A percentile compares a stretch with the other conserved stretches of the same genome.
Conservation (phyloP, 768 basidiomycete species). For the Leccinum olivaceopallidum region DNA sequence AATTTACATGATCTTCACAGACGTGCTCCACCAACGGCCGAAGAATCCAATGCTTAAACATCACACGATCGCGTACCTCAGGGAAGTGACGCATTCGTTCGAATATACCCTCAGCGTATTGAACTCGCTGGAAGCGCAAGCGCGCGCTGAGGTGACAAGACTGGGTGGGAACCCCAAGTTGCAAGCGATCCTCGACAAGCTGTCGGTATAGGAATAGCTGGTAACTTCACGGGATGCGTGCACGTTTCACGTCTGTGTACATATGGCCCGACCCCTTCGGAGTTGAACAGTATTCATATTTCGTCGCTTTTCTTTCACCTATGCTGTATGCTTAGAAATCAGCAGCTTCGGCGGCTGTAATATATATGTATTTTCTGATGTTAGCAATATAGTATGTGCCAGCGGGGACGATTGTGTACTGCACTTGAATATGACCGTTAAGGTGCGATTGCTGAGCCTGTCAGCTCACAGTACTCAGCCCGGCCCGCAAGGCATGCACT, state of each 20-base stretch:
- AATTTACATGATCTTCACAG: slow-evolving; percentile 38
- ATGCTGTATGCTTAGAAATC: not conserved
- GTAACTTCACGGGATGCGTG: not conserved
- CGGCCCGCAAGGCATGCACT: not conserved
- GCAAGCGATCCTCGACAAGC: slow-evolving; percentile 53
- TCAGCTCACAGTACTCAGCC: not conserved
- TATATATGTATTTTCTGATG: not conserved
- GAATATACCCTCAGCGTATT: slow-evolving; percentile 81
- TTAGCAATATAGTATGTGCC: not conserved
- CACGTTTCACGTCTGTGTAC: not conserved
- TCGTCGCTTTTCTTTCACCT: not conserved
- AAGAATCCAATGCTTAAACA: slow-evolving; percentile 76
- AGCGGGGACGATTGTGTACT: not conserved
- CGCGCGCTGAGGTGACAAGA: slow-evolving; percentile 61
- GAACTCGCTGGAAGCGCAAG: slow-evolving; percentile 62
- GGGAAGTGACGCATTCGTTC: slow-evolving; percentile 77
- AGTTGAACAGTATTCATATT: not conserved
- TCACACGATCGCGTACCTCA: slow-evolving; percentile 80
- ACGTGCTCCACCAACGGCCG: slow-evolving; percentile 88
- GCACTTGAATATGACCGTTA: not conserved
- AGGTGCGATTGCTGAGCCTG: not conserved
- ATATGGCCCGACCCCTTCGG: not conserved
- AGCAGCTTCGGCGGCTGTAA: not conserved
- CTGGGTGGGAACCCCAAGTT: slow-evolving; percentile 77
- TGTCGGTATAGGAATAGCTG: slow-evolving; percentile 34